Percentiles rank a stretch among this genome's conserved stretches.
Conservation (phyloP, 371 early-diverging fungal genomes). For the Actinomucor elegans region DNA sequence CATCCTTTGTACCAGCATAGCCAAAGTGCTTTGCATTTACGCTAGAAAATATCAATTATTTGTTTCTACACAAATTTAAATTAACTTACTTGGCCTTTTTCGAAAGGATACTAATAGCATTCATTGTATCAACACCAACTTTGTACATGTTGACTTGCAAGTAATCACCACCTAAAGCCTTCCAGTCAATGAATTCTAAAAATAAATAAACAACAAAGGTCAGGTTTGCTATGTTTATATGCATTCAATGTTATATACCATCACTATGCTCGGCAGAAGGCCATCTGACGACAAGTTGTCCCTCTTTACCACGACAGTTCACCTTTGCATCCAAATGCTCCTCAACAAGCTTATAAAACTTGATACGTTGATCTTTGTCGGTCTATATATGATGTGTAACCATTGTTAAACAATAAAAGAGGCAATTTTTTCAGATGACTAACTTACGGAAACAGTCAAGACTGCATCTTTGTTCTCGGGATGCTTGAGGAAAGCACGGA, state of each 20-base stretch:
- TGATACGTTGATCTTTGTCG: slow-evolving; percentile 22
- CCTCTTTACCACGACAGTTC: slow-evolving; percentile 27
- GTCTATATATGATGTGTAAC: slow-evolving; percentile 19
- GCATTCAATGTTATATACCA: slow-evolving; percentile 1
- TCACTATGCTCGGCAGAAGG: slow-evolving; percentile 20
- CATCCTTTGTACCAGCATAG: slow-evolving; percentile 99
- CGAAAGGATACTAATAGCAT: slow-evolving; percentile 67
- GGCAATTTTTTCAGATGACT: too few species aligned
- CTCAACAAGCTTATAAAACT: slow-evolving; percentile 29
- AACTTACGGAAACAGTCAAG: slow-evolving; percentile 19
- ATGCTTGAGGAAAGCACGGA: slow-evolving; percentile 26
- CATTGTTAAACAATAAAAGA: too few species aligned
- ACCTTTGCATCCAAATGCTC: slow-evolving; percentile 28
- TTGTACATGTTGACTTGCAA: slow-evolving; percentile 86
- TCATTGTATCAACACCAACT: slow-evolving; percentile 89
- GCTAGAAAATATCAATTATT: not conserved
- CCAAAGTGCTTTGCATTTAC: slow-evolving; percentile 62
- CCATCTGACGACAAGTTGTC: slow-evolving; percentile 34
- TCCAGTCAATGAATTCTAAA: slow-evolving; percentile 31
- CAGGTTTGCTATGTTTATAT: too few species aligned
- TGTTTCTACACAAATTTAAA: not conserved
- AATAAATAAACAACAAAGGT: too few species aligned
- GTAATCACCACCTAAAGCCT: slow-evolving; percentile 67
- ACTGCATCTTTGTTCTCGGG: slow-evolving; percentile 19
- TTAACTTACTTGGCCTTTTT: slow-evolving; percentile 39